A percentile compares a stretch with the other conserved stretches of the same genome.
These are phyloP conservation scores for Russula olivacea DNA, from an alignment of 768 basidiomycete genomes.

Conservation along the genomic window DNA sequence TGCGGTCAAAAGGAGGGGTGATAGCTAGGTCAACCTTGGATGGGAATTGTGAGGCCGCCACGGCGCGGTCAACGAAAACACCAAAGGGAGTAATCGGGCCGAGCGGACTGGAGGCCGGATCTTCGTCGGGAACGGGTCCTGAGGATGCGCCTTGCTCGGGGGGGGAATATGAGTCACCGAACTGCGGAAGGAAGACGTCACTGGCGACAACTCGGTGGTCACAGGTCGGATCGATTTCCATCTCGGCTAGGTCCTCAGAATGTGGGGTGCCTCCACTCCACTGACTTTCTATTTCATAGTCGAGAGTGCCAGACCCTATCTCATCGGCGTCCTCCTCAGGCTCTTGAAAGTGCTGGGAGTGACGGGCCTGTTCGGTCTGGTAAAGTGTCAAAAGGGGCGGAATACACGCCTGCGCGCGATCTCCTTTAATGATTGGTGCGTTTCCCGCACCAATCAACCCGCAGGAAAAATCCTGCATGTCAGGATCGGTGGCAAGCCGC, in stretches of 20 bases:
- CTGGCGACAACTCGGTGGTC: slow-evolving; percentile 5
- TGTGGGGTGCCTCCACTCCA: slow-evolving; percentile 34
- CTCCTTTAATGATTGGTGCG: slow-evolving; percentile 81
- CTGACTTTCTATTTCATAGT: slow-evolving; percentile 37
- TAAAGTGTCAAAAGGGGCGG: slow-evolving; percentile 53
- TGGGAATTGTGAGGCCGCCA: slow-evolving; percentile 37
- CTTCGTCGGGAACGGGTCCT: slow-evolving; percentile 43
- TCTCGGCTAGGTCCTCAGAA: slow-evolving; percentile 28
- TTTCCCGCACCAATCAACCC: slow-evolving; percentile 75
- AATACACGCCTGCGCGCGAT: slow-evolving; percentile 77
- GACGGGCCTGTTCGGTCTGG: slow-evolving; percentile 7
- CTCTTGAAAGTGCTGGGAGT: slow-evolving; percentile 17
- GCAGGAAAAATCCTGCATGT: slow-evolving; percentile 55
- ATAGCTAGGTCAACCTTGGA: slow-evolving; percentile 9
- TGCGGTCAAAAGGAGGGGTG: slow-evolving; percentile 12
- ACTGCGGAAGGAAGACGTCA: slow-evolving; percentile 18
- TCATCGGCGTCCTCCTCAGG: slow-evolving; percentile 38
- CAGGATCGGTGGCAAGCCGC: slow-evolving; percentile 28
- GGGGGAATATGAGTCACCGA: slow-evolving; percentile 51
- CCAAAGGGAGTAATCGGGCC: slow-evolving; percentile 74
- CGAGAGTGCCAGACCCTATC: slow-evolving; percentile 39
- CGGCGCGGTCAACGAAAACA: slow-evolving; percentile 67
- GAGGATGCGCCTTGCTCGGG: slow-evolving; percentile 58
- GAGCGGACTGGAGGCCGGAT: slow-evolving; percentile 59
- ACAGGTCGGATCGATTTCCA: slow-evolving; percentile 32